Evolutionary conservation across 495 filamentous ascomycete species (phyloP), one percentile per base, ranked within the genome.

Genomic region (Aspergillus diversus): DNA sequence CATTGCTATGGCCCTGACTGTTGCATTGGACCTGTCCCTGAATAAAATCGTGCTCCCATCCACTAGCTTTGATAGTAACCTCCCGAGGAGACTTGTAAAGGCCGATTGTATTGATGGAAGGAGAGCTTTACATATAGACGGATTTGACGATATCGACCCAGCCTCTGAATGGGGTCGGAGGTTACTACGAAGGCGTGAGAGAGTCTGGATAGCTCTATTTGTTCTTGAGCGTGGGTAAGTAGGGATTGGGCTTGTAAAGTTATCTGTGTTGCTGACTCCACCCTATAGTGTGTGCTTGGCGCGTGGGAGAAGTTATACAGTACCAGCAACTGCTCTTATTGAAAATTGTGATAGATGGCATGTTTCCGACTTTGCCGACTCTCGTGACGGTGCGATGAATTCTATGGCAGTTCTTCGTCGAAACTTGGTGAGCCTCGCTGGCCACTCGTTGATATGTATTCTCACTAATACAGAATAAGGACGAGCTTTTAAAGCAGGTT

Each of bases 321-420:
- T 90, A 5, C 88, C 88, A 2, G 68, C 86, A 42, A 88, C 87
- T 8, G 82, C 84, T 27, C 77, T 90, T 11, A 80, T 90, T 43
- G 82, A 85, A 61, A 83, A 84, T 33, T 90, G 88, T 62, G 88
- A 91, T 67, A 73, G 80, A 34, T 91, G 89, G 89, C 86, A 90
- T 66, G 57, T 84, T 33, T 85, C 81, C 2, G 79, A 80, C 13
- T 79, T 89, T 53, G 84, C 87, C 31, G 87, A 90, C 68, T 76
- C 78, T 16, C 87, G 87, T 71, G 89, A 91, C 70, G 86, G 88
- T 0, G 84, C 88, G 17, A 80, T 90, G 66, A 83, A 87, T 42
- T 90, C 87, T 0, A 87, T 90, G 77, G 86, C 88, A 0, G 84
- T 89, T 16, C 70, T 91, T 15, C 80, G 89, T 37, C 80, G 88